Evolutionary conservation across 73 alveolate genomes (phyloP).

Genomic region (Urostyla sp.): DNA sequence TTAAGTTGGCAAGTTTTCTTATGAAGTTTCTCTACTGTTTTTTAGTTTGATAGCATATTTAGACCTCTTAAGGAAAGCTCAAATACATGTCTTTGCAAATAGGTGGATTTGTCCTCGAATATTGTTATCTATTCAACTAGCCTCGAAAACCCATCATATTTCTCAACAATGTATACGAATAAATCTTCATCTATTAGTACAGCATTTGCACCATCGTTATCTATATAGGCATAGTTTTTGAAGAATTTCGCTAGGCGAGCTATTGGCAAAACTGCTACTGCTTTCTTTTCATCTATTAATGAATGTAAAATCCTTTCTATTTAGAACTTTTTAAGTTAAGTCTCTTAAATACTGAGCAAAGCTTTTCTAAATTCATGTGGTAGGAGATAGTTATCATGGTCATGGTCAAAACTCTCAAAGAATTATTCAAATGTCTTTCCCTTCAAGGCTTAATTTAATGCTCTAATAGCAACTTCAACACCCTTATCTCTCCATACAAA

Average conservation of each 20-base stretch:
- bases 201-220: slow-evolving; percentile 34
- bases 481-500: slow-evolving; percentile 66
- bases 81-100: slow-evolving; percentile 53
- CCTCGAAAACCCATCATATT: slow-evolving; percentile 59
- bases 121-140: not conserved
- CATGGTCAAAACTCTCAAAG: slow-evolving; percentile 48
- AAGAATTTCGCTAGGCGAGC: slow-evolving; percentile 7
- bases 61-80: slow-evolving; percentile 54
- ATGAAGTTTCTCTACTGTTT: slow-evolving; percentile 46
- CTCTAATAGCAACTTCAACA: slow-evolving; percentile 43
- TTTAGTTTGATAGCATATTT: slow-evolving; percentile 42
- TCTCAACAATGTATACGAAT: slow-evolving; percentile 59
- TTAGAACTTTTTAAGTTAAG: slow-evolving; percentile 17
- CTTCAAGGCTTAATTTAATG: slow-evolving; percentile 2
- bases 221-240: slow-evolving; percentile 43
- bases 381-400: slow-evolving; percentile 48
- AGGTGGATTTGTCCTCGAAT: slow-evolving; percentile 53
- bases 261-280: slow-evolving; percentile 32
- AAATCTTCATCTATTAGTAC: slow-evolving; percentile 58
- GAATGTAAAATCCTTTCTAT: slow-evolving; percentile 58
- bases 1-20: slow-evolving; percentile 24
- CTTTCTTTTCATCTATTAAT: slow-evolving; percentile 47
- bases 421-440: slow-evolving; percentile 39
- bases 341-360: slow-evolving; percentile 15
- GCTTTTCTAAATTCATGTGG: slow-evolving; percentile 55